Conservation (phyloP, 78 protist species). For the Dictyostelium discoideum region DNA sequence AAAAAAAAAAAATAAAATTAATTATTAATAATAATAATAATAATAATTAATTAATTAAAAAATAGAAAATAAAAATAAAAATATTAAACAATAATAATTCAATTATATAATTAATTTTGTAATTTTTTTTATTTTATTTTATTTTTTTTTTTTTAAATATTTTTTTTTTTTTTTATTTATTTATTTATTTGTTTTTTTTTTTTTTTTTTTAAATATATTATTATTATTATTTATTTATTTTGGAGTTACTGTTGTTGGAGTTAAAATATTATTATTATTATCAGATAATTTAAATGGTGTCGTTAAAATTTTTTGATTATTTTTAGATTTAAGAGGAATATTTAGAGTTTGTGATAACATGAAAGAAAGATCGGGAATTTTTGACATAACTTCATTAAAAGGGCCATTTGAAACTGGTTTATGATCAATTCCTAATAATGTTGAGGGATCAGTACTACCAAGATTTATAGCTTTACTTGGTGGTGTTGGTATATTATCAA, state of each 20-base stretch:
- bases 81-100: too few species aligned
- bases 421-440: constrained; percentile 21
- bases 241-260: neutral
- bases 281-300: constrained; percentile 37
- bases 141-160: too few species aligned
- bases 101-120: too few species aligned
- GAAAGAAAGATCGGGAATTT: constrained; percentile 55
- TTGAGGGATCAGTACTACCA: constrained; percentile 21
- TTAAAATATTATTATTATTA: neutral
- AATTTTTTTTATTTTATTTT: too few species aligned
- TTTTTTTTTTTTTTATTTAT: too few species aligned
- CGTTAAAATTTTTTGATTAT: constrained; percentile 10
- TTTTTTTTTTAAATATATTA: neutral
- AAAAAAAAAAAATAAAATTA: neutral
- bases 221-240: neutral
- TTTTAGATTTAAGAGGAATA: constrained; percentile 21
- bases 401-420: neutral
- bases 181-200: neutral
- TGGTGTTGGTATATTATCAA: constrained; percentile 34
- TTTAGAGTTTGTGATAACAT: constrained; percentile 29
- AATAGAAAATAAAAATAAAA: too few species aligned
- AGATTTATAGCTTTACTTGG: constrained; percentile 23
- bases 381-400: constrained; percentile 51
- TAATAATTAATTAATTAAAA: neutral
- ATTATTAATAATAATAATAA: neutral